phyloP scores from a whole-genome alignment of 257 asterid species.

The Capsicum pubescens region DNA sequence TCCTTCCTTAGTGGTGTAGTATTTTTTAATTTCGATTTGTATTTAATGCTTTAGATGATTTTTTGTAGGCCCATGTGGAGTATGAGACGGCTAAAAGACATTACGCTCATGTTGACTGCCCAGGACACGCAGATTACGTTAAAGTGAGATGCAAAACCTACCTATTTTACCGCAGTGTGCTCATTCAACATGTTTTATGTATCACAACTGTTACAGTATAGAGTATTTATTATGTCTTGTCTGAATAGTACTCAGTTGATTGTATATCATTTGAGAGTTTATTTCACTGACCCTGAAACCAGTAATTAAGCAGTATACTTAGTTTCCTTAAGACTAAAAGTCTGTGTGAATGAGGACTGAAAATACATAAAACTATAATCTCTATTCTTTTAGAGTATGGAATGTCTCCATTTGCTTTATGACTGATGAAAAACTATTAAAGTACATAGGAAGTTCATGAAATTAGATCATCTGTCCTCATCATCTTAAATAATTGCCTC shows the following conservation, averaged over 20 bases:
- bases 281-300: neutral
- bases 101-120: constrained; percentile 97
- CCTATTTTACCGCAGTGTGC: neutral
- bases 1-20: constrained; percentile 4
- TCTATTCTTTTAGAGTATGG: neutral
- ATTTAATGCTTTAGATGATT: constrained; percentile 34
- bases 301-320: neutral
- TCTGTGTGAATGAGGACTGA: neutral
- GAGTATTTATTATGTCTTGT: neutral
- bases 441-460: neutral
- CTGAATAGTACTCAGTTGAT: neutral
- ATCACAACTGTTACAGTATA: neutral
- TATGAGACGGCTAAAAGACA: constrained; percentile 92
- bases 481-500: neutral
- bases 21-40: neutral
- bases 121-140: constrained; percentile 97
- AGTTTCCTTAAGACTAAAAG: neutral
- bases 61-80: constrained; percentile 92
- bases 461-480: neutral
- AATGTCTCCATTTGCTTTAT: constrained; percentile 3
- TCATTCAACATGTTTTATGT: neutral
- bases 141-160: constrained; percentile 55
- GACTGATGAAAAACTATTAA: neutral
- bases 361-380: neutral
- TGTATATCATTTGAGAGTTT: neutral